Evolutionary conservation across 768 basidiomycete species (phyloP).

Genomic region (Russula vinacea): DNA sequence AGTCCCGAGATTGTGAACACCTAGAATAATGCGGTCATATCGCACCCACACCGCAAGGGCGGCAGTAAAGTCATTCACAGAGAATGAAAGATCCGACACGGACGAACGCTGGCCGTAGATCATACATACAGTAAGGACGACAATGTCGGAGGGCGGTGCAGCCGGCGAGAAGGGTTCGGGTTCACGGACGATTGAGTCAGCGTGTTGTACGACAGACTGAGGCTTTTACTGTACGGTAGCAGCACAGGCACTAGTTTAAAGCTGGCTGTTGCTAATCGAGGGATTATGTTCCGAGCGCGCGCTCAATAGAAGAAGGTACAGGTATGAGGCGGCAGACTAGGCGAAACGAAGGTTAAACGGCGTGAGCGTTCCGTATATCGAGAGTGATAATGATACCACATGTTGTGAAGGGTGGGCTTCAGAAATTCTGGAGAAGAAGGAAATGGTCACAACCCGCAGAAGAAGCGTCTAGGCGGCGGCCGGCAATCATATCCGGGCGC

Average conservation of each 20-base stretch:
- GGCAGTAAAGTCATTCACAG: neutral
- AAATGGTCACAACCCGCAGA: neutral
- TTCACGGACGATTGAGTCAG: conserved; percentile 12
- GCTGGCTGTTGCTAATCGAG: conserved; percentile 11
- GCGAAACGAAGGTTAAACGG: conserved; percentile 12
- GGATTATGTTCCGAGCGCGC: neutral
- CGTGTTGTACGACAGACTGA: neutral
- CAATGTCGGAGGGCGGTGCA: conserved; percentile 19
- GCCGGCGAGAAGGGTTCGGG: neutral
- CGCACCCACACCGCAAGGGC: conserved; percentile 3
- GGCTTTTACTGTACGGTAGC: no score
- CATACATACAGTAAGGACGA: conserved; percentile 3
- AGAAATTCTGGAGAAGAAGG: neutral
- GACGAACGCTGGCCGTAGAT: conserved; percentile 19
- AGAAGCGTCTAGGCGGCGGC: conserved; percentile 17
- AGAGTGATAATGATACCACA: conserved; percentile 12
- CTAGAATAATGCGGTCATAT: conserved; percentile 15
- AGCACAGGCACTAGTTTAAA: conserved; percentile 11
- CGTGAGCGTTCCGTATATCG: neutral
- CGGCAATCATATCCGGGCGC: conserved; percentile 18
- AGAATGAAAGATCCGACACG: conserved; percentile 20
- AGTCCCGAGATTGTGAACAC: conserved; percentile 26
- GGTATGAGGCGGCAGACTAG: neutral
- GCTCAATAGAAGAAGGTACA: neutral
- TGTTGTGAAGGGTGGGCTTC: conserved; percentile 21